phyloP scores from a whole-genome alignment of 192 early-diverging fungal genomes.

The Entomortierella beljakovae region DNA sequence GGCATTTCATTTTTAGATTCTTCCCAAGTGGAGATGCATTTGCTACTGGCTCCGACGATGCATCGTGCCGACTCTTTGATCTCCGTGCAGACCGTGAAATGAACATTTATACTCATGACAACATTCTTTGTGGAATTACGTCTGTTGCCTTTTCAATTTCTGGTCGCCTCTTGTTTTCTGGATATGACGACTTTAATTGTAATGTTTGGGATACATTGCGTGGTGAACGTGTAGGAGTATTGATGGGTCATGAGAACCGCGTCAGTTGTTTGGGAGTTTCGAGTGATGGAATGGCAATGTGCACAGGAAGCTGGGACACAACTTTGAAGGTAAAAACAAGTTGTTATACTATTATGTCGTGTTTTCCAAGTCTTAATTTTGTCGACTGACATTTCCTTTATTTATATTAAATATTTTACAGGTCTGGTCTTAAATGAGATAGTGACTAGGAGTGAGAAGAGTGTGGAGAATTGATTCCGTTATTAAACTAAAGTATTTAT shows the following conservation, averaged over 20 bases:
- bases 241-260: conserved; percentile 96
- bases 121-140: conserved; percentile 98
- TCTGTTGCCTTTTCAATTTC: conserved; percentile 98
- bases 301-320: conserved; percentile 99
- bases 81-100: conserved; percentile 97
- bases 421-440: conserved; percentile 16
- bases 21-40: conserved; percentile 99
- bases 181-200: conserved; percentile 99
- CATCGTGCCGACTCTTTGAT: conserved; percentile 99
- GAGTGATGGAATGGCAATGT: conserved; percentile 98
- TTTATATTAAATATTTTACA: not conserved
- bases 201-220: conserved; percentile 99
- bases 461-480: no score
- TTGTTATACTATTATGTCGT: conserved; percentile 16
- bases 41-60: conserved; percentile 98
- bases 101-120: conserved; percentile 98
- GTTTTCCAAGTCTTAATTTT: not conserved
- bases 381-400: not conserved
- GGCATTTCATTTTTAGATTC: conserved; percentile 72
- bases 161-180: conserved; percentile 96
- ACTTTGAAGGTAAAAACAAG: conserved; percentile 83
- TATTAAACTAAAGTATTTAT: no score
- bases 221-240: conserved; percentile 92
- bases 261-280: conserved; percentile 97
- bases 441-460: no score